phyloP scores from a whole-genome alignment of 345 rosid species.

The Brassica incana region DNA sequence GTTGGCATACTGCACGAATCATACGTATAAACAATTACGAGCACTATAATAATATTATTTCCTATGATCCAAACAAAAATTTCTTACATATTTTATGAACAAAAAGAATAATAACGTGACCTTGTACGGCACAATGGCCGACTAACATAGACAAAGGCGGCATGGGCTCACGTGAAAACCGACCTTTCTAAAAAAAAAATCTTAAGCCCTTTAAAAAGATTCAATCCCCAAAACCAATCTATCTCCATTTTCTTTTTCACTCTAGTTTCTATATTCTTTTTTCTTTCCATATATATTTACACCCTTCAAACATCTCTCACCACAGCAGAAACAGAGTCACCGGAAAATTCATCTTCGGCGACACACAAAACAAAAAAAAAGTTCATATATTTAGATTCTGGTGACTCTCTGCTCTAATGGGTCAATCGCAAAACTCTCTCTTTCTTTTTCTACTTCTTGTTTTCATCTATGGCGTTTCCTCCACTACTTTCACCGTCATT shows the following conservation, averaged over 20 bases:
- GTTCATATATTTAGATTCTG: constrained; percentile 11
- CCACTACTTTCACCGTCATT: constrained; percentile 48
- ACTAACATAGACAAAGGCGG: constrained; percentile 36
- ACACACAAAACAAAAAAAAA: background rate
- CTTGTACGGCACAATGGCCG: constrained; percentile 37
- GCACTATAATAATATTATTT: constrained; percentile 8
- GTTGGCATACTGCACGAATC: constrained; percentile 4
- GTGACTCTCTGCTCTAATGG: constrained; percentile 39
- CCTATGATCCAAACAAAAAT: background rate
- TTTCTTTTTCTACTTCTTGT: constrained; percentile 18
- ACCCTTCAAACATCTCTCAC: constrained; percentile 8
- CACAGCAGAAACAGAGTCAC: constrained; percentile 33
- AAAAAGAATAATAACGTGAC: constrained; percentile 20
- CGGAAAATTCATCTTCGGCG: constrained; percentile 20
- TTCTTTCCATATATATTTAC: background rate
- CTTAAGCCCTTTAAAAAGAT: constrained; percentile 20
- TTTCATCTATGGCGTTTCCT: constrained; percentile 13
- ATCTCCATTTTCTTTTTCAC: constrained; percentile 1
- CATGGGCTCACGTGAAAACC: constrained; percentile 39
- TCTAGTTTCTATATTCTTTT: background rate
- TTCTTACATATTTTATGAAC: background rate
- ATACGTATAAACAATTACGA: constrained; percentile 16
- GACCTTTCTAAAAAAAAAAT: constrained; percentile 23
- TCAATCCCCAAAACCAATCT: constrained; percentile 15
- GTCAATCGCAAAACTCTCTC: constrained; percentile 22